Evolutionary conservation across 306 rosid genomes (phyloP).

Genomic region (Malus sylvestris): DNA sequence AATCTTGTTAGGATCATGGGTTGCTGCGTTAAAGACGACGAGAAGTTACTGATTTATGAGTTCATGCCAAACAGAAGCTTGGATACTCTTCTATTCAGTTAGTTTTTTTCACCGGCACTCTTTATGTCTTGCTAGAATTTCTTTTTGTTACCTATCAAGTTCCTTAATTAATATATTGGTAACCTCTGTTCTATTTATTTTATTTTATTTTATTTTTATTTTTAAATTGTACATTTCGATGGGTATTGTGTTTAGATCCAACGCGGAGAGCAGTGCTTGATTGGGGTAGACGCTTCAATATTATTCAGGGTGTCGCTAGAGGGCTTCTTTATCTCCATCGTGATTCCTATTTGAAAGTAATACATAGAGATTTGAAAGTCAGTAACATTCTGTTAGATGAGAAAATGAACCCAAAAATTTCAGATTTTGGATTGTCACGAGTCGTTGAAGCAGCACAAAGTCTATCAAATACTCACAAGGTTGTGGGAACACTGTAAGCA

Average conservation of each 20-base stretch:
- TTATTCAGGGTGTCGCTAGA: conserved; percentile 22
- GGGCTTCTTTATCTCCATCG: conserved; percentile 24
- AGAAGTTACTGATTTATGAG: conserved; percentile 35
- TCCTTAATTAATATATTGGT: not conserved
- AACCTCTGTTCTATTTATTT: not conserved
- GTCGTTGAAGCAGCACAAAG: not conserved
- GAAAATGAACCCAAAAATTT: conserved; percentile 32
- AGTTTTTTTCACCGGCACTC: not conserved
- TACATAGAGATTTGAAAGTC: conserved; percentile 25
- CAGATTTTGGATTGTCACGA: conserved; percentile 32
- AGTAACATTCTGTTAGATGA: conserved; percentile 26
- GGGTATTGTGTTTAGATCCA: not conserved
- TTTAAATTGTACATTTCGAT: not conserved
- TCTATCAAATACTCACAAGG: not conserved
- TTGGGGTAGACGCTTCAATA: conserved; percentile 15
- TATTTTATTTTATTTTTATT: not conserved
- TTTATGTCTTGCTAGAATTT: not conserved
- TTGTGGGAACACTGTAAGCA: conserved; percentile 31
- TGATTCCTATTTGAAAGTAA: conserved; percentile 14
- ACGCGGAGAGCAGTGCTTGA: not conserved
- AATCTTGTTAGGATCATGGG: conserved; percentile 37
- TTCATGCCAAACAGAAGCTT: conserved; percentile 39
- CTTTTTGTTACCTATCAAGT: not conserved
- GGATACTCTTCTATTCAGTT: conserved; percentile 31
- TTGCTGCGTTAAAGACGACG: conserved; percentile 25